Evolutionary conservation across 345 rosid genomes (phyloP), one percentile per base, ranked within the genome.

Genomic region (Brassica incana): DNA sequence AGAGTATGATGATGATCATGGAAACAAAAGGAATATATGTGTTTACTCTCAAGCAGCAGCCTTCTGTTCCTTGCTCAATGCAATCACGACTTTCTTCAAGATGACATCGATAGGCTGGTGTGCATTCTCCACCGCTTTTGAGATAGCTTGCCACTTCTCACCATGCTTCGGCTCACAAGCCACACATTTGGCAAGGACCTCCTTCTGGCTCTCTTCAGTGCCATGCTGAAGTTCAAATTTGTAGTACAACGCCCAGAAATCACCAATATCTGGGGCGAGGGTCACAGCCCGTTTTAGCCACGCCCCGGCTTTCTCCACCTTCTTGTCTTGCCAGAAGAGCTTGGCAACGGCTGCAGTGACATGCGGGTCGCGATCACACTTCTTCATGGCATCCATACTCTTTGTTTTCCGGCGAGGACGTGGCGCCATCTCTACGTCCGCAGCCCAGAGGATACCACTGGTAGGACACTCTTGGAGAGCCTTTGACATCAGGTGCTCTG

Each of bases 401-500:
- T 85, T 89, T 74, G 86, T 84, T 87, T 79, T 94, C 5, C 90
- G 89, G 32, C 92, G 90, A 25, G 93, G 92, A 23, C 95, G 91
- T 3, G 97, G 91, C 60, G 80, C 92, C 97, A 92, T 92, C 85
- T 92, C 91, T 38, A 94, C 88, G 0, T 93, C 87, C 1, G 90
- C 88, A 66, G 98, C 98, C 98, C 97, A 94, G 61, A 94, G 76
- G 62, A 90, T 90, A 69, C 97, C 98, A 83, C 97, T 94, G 60
- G 32, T 88, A 10, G 97, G 97, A 77, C 98, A 94, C 86, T 84
- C 98, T 83, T 92, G 98, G 78, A 94, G 83, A 50, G 95, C 98
- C 89, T 92, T 94, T 5, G 98, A 90, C 97, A 94, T 92, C 84
- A 94, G 75, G 27, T 78, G 87, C 76, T 90, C 98, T 73, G 97